These are phyloP conservation scores for Xerophyta viscosa DNA, from an alignment of 106 monocot genomes.

Conservation along the genomic window DNA sequence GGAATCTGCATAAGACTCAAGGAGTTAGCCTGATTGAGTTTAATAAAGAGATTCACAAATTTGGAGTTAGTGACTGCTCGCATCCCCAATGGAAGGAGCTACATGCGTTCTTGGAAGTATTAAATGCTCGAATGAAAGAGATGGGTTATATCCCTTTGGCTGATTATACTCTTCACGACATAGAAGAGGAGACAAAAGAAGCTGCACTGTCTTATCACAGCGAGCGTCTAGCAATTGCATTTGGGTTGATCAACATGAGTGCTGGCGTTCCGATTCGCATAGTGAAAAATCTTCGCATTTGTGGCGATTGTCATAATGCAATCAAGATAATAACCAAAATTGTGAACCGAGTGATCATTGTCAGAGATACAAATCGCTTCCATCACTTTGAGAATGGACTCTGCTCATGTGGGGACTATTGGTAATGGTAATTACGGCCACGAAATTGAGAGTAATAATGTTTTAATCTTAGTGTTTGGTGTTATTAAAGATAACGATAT, in stretches of 20 bases:
- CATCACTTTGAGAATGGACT: constrained; percentile 40
- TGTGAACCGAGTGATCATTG: constrained; percentile 17
- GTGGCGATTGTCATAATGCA: constrained; percentile 43
- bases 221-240: constrained; percentile 57
- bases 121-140: constrained; percentile 26
- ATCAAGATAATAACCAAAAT: constrained; percentile 35
- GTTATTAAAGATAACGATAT: too few relatives aligned
- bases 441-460: too few relatives aligned
- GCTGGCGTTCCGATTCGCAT: constrained; percentile 22
- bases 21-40: constrained; percentile 54
- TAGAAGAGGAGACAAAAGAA: constrained; percentile 63
- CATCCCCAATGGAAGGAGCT: constrained; percentile 39
- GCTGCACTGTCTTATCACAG: constrained; percentile 40
- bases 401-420: constrained; percentile 25
- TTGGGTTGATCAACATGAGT: constrained; percentile 41
- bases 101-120: constrained; percentile 24
- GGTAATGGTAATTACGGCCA: constrained; percentile 18
- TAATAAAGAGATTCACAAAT: constrained; percentile 28
- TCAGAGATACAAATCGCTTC: constrained; percentile 48
- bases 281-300: constrained; percentile 38
- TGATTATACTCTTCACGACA: constrained; percentile 55
- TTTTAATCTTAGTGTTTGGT: too few relatives aligned
- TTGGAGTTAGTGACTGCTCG: constrained; percentile 40
- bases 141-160: constrained; percentile 44
- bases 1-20: constrained; percentile 38